Evolutionary conservation across 352 stramenopile genomes (phyloP), one percentile per base, ranked within the genome.

Genomic region (Elongisporangium prolatum): DNA sequence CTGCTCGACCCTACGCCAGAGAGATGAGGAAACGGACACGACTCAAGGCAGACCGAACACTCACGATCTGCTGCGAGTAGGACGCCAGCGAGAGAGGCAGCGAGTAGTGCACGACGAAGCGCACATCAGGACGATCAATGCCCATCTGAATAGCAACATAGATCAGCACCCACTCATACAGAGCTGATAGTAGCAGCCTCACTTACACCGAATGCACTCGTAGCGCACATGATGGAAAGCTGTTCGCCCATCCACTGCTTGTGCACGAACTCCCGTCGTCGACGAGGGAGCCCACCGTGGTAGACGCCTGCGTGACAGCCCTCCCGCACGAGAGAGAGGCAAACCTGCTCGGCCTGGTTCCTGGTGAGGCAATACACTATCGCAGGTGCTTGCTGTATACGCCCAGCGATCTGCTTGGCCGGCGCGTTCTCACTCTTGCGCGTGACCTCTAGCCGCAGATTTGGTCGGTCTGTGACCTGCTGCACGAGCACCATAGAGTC

Each of bases 291-390:
- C 0, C 81, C 84, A 17, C 80, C 82, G 48, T 93, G 84, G 54
- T 91, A 93, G 6, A 90, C 79, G 10, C 83, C 81, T 0, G 84
- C 81, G 24, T 64, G 68, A 38, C 71, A 80, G 16, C 84, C 84
- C 1, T 71, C 5, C 2, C 73, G 72, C 21, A 86, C 71, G 5
- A 93, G 69, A 21, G 67, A 63, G 9, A 86, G 57, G 34, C 80
- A 87, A 11, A 77, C 61, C 7, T 84, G 60, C 34, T 91, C 84
- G 0, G 81, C 81, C 56, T 93, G 81, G 9, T 76, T 81, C 1
- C 72, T 69, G n/a, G 84, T 89, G 56, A 93, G 70, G 18, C 83
- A 90, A 59, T 89, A 93, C 6, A 93, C 82, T 48, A 93, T 84
- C 0, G 80, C 72, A 3, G 80, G 61, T 1, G 68, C 62, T 3